These are phyloP conservation scores for Colletotrichum cordylinicola DNA, from an alignment of 2,329 filamentous ascomycete species.

Conservation along the genomic window DNA sequence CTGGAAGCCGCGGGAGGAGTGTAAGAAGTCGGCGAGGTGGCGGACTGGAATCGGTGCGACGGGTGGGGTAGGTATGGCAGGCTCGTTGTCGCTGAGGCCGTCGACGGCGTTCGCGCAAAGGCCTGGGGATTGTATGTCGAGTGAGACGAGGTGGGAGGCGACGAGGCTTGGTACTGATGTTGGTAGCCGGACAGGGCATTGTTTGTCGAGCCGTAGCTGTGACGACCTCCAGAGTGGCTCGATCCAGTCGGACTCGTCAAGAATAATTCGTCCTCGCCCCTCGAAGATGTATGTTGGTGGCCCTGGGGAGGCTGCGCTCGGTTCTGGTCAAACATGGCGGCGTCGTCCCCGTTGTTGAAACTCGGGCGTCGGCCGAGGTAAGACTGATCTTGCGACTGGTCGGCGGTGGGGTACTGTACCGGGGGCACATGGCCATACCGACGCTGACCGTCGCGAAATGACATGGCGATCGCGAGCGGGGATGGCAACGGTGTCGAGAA, in stretches of 20 bases:
- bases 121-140: conserved; percentile 74
- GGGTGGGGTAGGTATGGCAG: conserved; percentile 55
- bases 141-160: conserved; percentile 51
- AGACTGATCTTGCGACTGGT: conserved; percentile 42
- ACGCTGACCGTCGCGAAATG: conserved; percentile 67
- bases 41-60: conserved; percentile 40
- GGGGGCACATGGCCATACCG: conserved; percentile 72
- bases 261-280: conserved; percentile 68
- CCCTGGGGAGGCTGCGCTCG: conserved; percentile 9
- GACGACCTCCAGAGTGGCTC: conserved; percentile 30
- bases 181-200: conserved; percentile 57
- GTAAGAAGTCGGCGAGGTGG: conserved; percentile 41
- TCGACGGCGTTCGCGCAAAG: conserved; percentile 63
- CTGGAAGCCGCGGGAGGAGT: conserved; percentile 38
- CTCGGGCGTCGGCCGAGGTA: conserved; percentile 65
- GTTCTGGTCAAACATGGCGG: conserved; percentile 39
- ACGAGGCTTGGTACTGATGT: conserved; percentile 53
- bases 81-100: conserved; percentile 51
- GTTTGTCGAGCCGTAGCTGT: conserved; percentile 48
- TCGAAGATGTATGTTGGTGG: conserved; percentile 32
- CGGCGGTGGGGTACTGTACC: conserved; percentile 64
- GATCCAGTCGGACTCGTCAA: conserved; percentile 53
- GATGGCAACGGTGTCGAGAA: neutral
- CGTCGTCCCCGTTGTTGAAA: conserved; percentile 80
- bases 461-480: conserved; percentile 50